phyloP scores from a whole-genome alignment of 129 eudicot species.

The Gnaphalium uliginosum region DNA sequence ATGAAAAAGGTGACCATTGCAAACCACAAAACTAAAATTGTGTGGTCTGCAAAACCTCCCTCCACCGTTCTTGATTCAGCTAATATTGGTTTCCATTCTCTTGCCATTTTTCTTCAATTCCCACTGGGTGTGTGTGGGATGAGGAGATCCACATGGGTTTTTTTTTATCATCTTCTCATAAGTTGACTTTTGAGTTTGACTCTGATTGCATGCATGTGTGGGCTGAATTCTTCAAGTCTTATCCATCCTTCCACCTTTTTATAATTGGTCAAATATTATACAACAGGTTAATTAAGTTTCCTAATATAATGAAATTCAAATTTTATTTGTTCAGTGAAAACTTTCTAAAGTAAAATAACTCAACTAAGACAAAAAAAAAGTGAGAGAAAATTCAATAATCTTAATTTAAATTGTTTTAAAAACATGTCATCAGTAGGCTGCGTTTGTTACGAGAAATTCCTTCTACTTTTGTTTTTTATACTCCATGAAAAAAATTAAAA shows the following conservation, averaged over 20 bases:
- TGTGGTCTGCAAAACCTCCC: constrained; percentile 28
- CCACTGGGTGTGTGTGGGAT: constrained; percentile 5
- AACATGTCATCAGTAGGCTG: too few species aligned
- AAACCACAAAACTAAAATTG: constrained; percentile 18
- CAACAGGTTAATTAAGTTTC: neutral
- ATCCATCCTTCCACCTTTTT: constrained; percentile 6
- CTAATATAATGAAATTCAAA: neutral
- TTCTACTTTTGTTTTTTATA: too few species aligned
- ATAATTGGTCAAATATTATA: neutral
- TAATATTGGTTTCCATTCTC: constrained; percentile 27
- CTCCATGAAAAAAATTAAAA: too few species aligned
- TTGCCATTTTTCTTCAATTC: constrained; percentile 14
- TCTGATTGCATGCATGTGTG: constrained; percentile 13
- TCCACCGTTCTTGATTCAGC: constrained; percentile 7
- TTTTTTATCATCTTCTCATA: constrained; percentile 7
- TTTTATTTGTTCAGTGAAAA: neutral
- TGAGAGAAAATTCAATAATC: too few species aligned
- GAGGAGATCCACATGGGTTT: constrained; percentile 20
- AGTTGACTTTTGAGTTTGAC: constrained; percentile 30
- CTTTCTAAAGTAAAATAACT: too few species aligned
- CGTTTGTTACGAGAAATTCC: too few species aligned
- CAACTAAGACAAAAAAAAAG: too few species aligned
- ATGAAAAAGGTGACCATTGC: constrained; percentile 20
- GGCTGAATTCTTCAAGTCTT: constrained; percentile 8
- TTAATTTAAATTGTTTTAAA: too few species aligned